These are phyloP conservation scores for Aspergillus melleus DNA, from an alignment of 2,329 filamentous ascomycete species.

Conservation along the genomic window DNA sequence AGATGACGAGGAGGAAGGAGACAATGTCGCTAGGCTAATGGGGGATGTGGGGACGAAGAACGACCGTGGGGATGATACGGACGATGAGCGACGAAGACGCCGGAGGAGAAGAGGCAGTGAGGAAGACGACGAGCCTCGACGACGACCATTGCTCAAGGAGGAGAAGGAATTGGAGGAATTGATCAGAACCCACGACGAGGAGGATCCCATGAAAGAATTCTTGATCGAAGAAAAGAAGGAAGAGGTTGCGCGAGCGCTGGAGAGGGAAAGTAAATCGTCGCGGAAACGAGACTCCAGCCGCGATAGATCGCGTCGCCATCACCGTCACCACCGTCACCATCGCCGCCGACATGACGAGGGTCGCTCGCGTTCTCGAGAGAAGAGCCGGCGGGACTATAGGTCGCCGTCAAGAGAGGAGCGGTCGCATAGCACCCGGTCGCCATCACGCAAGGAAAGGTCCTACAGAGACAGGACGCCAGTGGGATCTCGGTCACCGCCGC, in stretches of 20 bases:
- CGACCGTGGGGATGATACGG: slow-evolving; percentile 35
- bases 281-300: slow-evolving; percentile 33
- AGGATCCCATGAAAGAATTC: slow-evolving; percentile 96
- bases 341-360: slow-evolving; percentile 40
- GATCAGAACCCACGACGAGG: slow-evolving; percentile 81
- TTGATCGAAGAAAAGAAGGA: slow-evolving; percentile 88
- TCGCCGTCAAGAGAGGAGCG: slow-evolving; percentile 27
- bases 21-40: slow-evolving; percentile 51
- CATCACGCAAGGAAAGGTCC: slow-evolving; percentile 28
- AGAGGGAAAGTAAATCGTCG: slow-evolving; percentile 48
- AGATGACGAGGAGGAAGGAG: slow-evolving; percentile 63
- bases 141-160: slow-evolving; percentile 70
- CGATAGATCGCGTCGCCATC: slow-evolving; percentile 46
- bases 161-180: slow-evolving; percentile 76
- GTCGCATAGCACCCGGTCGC: slow-evolving; percentile 24
- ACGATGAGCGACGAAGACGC: slow-evolving; percentile 37
- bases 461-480: slow-evolving; percentile 28
- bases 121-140: slow-evolving; percentile 47
- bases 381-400: slow-evolving; percentile 29
- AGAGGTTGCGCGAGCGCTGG: slow-evolving; percentile 72
- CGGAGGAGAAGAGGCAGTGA: slow-evolving; percentile 38
- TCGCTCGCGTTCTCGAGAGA: slow-evolving; percentile 33
- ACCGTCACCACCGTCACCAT: slow-evolving; percentile 47
- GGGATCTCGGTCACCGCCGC: slow-evolving; percentile 31
- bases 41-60: slow-evolving; percentile 43